phyloP scores from a whole-genome alignment of 2,329 filamentous ascomycete genomes.

The Neofusicoccum parvum region DNA sequence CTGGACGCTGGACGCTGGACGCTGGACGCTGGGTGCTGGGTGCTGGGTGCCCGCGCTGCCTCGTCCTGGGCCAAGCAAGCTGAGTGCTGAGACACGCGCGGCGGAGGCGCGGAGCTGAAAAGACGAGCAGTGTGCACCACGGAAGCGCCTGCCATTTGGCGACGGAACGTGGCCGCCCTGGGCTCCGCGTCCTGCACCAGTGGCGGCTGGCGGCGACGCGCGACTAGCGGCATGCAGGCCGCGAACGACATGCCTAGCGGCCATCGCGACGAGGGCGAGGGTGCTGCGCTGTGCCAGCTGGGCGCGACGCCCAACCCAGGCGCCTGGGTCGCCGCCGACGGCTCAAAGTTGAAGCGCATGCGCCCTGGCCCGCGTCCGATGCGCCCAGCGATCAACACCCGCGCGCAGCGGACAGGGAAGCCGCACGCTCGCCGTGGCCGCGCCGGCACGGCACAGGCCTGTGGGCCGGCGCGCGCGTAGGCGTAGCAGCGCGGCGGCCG shows the following conservation, averaged over 20 bases:
- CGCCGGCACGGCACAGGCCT: no score
- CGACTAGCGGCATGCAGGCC: neutral
- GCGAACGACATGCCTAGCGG: neutral
- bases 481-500: neutral
- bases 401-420: no score
- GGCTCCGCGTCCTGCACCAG: neutral
- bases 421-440: no score
- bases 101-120: neutral
- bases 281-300: no score
- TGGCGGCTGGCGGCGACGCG: neutral
- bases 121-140: neutral
- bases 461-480: neutral
- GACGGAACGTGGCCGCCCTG: neutral
- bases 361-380: no score
- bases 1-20: no score
- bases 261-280: no score
- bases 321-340: neutral
- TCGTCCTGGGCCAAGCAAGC: no score
- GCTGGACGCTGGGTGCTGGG: no score
- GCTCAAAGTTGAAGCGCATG: slow-evolving; percentile 11
- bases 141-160: neutral
- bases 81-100: neutral
- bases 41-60: no score
- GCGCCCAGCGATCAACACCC: no score
- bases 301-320: neutral